Conservation (phyloP, 176 grass and related monocot genomes). For the Bonia amplexicaulis region DNA sequence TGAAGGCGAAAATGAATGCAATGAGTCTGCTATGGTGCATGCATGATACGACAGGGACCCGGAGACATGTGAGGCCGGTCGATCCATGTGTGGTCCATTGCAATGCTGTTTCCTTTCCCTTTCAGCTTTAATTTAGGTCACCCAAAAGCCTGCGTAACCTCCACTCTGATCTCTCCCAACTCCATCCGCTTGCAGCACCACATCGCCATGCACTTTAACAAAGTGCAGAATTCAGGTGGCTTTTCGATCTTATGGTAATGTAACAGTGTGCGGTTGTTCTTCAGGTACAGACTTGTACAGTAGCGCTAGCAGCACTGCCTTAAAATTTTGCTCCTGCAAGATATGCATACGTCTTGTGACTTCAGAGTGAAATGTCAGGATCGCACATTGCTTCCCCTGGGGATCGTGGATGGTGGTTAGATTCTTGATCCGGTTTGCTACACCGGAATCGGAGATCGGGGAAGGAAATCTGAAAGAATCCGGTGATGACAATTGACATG, state of each 20-base stretch:
- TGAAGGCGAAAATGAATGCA: background rate
- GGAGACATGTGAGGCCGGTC: constrained; percentile 27
- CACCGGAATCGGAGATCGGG: background rate
- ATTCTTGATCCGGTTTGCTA: constrained; percentile 20
- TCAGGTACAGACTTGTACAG: background rate
- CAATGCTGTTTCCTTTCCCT: constrained; percentile 65
- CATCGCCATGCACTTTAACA: background rate
- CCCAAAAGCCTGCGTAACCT: background rate
- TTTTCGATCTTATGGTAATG: background rate
- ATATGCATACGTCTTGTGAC: background rate
- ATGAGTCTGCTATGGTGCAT: background rate
- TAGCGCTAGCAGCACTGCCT: background rate
- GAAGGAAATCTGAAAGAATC: constrained; percentile 40
- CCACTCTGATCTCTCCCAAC: background rate
- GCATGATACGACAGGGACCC: constrained; percentile 30
- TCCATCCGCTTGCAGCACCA: constrained; percentile 12
- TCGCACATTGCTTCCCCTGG: background rate
- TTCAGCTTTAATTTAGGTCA: constrained; percentile 19
- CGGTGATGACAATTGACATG: constrained; percentile 17
- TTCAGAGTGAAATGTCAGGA: background rate
- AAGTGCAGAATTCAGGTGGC: background rate
- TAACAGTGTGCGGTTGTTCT: background rate
- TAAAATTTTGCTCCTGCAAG: background rate
- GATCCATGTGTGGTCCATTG: constrained; percentile 41
- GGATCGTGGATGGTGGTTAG: constrained; percentile 14